A percentile compares a stretch with the other conserved stretches of the same genome.
These are phyloP conservation scores for Candida labiduridarum DNA, from an alignment of 1,139 yeast species.

Conservation along the genomic window DNA sequence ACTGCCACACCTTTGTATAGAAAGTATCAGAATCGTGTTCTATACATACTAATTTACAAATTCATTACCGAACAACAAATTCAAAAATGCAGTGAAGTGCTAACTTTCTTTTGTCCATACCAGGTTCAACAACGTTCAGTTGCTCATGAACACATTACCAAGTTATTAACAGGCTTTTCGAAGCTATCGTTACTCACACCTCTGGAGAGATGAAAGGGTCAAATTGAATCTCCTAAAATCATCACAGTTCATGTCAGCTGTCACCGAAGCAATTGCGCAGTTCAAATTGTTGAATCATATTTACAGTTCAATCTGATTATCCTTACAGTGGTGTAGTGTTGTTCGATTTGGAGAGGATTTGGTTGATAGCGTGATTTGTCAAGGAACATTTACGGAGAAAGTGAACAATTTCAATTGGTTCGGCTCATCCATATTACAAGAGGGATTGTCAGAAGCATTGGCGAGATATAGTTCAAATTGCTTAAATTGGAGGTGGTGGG, in stretches of 20 bases:
- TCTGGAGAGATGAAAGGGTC: not conserved
- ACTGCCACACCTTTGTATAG: too few species aligned
- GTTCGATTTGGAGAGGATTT: conserved; percentile 28
- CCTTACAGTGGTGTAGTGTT: conserved; percentile 6
- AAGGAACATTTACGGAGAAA: conserved; percentile 30
- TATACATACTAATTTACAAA: too few species aligned
- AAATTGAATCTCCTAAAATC: not conserved
- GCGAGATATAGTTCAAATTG: too few species aligned
- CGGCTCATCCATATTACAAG: conserved; percentile 18
- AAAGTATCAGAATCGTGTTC: too few species aligned
- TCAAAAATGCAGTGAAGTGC: too few species aligned
- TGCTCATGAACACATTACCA: not conserved
- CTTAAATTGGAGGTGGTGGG: not conserved
- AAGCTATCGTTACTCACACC: conserved; percentile 20
- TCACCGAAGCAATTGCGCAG: conserved; percentile 23
- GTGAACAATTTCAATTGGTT: conserved; percentile 34
- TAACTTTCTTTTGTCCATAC: too few species aligned
- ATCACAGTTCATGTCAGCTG: conserved; percentile 2
- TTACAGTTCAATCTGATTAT: too few species aligned
- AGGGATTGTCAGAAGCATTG: too few species aligned
- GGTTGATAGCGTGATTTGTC: conserved; percentile 33
- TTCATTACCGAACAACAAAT: too few species aligned
- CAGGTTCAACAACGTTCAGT: too few species aligned
- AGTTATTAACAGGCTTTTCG: not conserved
- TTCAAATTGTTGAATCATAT: conserved; percentile 9